Evolutionary conservation across 2,329 filamentous ascomycete species (phyloP), one percentile per base, ranked within the genome.

Genomic region (Botryotinia convoluta): DNA sequence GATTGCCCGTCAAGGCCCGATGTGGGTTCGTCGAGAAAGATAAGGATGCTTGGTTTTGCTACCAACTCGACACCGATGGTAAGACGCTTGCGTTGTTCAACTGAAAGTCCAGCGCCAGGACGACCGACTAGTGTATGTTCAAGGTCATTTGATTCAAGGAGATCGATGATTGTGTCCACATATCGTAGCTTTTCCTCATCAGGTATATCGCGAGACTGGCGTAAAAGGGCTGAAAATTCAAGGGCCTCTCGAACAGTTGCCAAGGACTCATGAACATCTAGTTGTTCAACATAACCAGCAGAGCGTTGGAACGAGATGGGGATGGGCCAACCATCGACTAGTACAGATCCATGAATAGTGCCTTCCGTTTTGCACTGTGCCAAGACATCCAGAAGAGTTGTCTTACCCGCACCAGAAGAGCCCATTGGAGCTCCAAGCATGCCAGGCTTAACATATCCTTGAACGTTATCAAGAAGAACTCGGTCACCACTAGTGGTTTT

Each of bases 281-380:
- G 93, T 82, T 77, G 76, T 69, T 78, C 72, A 44, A 71, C 94
- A 78, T 97, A 97, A 64, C 94, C 94, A 0, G 93, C 96, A 84
- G 95, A 95, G 76, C 94, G 92, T 82, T 97, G 94, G 87, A 97
- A 97, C 0, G 92, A 94, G 60, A 87, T 86, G 76, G 95, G 93
- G 61, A 92, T 89, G 37, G 89, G 90, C 45, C 85, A 86, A 45
- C 88, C 88, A 73, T 89, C 86, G 10, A 90, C 87, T 20, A 89
- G 82, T 90, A 97, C 95, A 77, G 95, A 91, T 71, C 95, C 94
- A 12, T 88, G 90, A 68, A 97, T 93, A n/a, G 97, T 91, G 82
- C 94, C 95, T 89, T 95, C 95, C 0, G 92, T 94, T 18, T 92
- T 92, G 81, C 95, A 91, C 74, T 92, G 92, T 62, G 95, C 95